Base-by-base conservation (phyloP, 2,329 filamentous ascomycete genomes). In the Neospermospora avenae region DNA sequence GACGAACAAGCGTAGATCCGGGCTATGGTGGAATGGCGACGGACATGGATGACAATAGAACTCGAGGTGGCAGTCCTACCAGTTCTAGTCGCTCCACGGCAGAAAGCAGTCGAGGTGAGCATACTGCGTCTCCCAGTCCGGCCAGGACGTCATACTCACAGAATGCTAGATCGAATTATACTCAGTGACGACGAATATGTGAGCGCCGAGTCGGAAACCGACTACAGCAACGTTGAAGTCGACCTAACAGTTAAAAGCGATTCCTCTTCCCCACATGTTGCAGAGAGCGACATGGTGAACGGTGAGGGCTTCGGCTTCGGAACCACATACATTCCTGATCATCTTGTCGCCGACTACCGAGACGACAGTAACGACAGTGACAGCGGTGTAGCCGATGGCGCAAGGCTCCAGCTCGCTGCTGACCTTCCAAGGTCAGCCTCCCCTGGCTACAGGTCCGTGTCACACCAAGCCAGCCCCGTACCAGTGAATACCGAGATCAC, bases 91-190 rank as follows among this genome's bases (percentile, higher is more conserved):
- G 49, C 57, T 60, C 46, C 18, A 58, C 41, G 24, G 54, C 41
- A 63, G 60, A 45, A 63, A 63, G 55, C 51, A 63, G 45, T 59
- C 24, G 51, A 63, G 61, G 61, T 65, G 44, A 65, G 63, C 58
- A 61, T 56, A 59, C 52, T 58, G 49, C 24, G 14, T 57, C 35
- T 59, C 61, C 59, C 22, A 63, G 16, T 63, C 59, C 46, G 58
- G 58, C 42, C 52, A 60, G 55, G 46, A 56, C 55, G 63, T 61
- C 48, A 42, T 59, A 55, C 58, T 65, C n/a, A 65, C 45, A 54
- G 22, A 37, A 65, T 63, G 10, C 46, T 22, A 65, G 63, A 63
- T 61, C 58, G 54, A 28, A 63, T 65, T 63, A 59, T 65, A 57
- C 61, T 65, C 5, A 65, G 63, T 59, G 55, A 63, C 46, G 61